A percentile compares a stretch with the other conserved stretches of the same genome.
phyloP scores from a whole-genome alignment of 495 filamentous ascomycete species.

The Penicilliopsis zonata region DNA sequence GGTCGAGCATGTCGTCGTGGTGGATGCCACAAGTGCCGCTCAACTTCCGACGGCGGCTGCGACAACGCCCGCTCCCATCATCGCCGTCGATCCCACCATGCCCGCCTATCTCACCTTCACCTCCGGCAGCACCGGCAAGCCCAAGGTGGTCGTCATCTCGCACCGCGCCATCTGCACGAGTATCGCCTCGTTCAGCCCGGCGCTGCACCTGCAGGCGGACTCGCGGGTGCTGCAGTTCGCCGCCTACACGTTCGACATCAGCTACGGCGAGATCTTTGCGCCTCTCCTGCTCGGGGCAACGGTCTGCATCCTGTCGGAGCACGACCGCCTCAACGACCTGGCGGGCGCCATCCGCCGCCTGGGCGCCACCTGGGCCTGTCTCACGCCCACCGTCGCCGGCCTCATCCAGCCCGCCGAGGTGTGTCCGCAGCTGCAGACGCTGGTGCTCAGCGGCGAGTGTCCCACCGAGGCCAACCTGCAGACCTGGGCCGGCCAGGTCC shows the following conservation, averaged over 20 bases:
- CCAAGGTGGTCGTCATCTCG: conserved; percentile 50
- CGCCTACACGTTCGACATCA: conserved; percentile 12
- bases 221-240: conserved; percentile 11
- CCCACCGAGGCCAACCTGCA: conserved; percentile 4
- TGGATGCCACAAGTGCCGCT: conserved; percentile 7
- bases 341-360: conserved; percentile 2
- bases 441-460: conserved; percentile 13
- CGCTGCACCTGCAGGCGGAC: conserved; percentile 17
- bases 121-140: conserved; percentile 39
- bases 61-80: conserved; percentile 7
- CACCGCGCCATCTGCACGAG: conserved; percentile 47
- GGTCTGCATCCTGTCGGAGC: conserved; percentile 14
- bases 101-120: conserved; percentile 36
- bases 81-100: conserved; percentile 15
- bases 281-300: conserved; percentile 13
- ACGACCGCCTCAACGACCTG: conserved; percentile 8
- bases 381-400: conserved; percentile 10
- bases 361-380: conserved; percentile 3
- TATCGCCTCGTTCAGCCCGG: conserved; percentile 2
- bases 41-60: conserved; percentile 1
- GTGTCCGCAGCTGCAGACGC: conserved; percentile 6
- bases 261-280: conserved; percentile 7
- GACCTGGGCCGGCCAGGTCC: conserved; percentile 25
- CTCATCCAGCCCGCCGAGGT: conserved; percentile 7
- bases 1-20: conserved; percentile 18